These are phyloP conservation scores for Aureobasidium sp. DNA, from an alignment of 2,329 filamentous ascomycete genomes.

Conservation along the genomic window DNA sequence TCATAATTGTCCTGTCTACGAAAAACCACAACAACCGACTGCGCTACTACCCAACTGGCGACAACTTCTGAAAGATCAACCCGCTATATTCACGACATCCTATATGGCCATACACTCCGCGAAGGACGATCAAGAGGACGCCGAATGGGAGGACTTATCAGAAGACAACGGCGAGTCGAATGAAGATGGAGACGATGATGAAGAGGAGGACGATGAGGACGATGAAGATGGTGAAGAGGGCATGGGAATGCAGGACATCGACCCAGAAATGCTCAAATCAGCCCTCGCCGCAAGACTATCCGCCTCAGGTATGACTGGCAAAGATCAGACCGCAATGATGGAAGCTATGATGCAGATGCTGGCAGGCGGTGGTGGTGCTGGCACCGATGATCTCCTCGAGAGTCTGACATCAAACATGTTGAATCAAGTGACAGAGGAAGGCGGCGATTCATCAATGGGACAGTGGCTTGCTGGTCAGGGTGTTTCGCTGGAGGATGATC, in stretches of 20 bases:
- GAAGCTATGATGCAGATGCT: conserved; percentile 38
- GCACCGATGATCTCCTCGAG: conserved; percentile 34
- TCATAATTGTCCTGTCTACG: conserved; percentile 11
- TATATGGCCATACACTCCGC: conserved; percentile 1
- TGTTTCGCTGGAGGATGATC: conserved; percentile 18
- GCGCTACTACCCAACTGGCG: conserved; percentile 39
- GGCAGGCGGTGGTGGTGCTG: conserved; percentile 26
- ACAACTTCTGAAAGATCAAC: conserved; percentile 26
- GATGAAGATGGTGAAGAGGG: conserved; percentile 16
- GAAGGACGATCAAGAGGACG: conserved; percentile 9
- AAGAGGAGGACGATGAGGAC: conserved; percentile 15
- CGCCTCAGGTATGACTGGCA: conserved; percentile 27
- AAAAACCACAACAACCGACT: conserved; percentile 22
- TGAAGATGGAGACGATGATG: conserved; percentile 15
- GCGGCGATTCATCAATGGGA: conserved; percentile 20
- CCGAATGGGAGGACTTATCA: conserved; percentile 1
- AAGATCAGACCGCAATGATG: conserved; percentile 35
- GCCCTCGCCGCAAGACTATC: conserved; percentile 24
- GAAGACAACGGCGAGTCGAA: neutral
- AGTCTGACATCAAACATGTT: conserved; percentile 36
- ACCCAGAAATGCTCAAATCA: conserved; percentile 30
- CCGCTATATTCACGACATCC: conserved; percentile 10
- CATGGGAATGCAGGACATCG: conserved; percentile 21
- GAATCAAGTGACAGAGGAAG: conserved; percentile 22
- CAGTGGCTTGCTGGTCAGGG: conserved; percentile 27